A percentile compares a stretch with the other conserved stretches of the same genome.
phyloP scores from a whole-genome alignment of 2,329 filamentous ascomycete species.

The Exophiala phaeomuriformis region DNA sequence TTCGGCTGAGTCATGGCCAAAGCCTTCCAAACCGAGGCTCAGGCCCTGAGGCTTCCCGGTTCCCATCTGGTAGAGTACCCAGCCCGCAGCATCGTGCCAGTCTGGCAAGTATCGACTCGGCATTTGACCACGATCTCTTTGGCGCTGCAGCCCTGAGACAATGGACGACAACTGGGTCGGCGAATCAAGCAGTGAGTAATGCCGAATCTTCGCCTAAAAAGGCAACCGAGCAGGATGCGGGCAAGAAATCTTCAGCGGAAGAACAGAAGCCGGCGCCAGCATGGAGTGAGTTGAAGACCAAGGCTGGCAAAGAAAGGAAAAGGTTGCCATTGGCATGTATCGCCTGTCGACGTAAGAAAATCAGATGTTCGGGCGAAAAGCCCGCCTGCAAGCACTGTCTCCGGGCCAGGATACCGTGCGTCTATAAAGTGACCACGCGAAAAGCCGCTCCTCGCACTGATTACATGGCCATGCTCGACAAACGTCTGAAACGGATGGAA shows the following conservation, averaged over 20 bases:
- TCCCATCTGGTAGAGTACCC: conserved; percentile 12
- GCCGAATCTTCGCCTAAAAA: conserved; percentile 17
- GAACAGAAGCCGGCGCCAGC: conserved; percentile 55
- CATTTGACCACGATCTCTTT: conserved; percentile 21
- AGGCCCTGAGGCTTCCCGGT: conserved; percentile 1
- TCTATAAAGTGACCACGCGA: conserved; percentile 92
- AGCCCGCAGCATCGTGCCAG: conserved; percentile 23
- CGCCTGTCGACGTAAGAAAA: conserved; percentile 93
- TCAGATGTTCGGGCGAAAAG: conserved; percentile 94
- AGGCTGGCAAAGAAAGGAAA: conserved; percentile 93
- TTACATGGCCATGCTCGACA: conserved; percentile 99
- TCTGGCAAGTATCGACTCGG: conserved; percentile 24
- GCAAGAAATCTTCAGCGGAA: conserved; percentile 42
- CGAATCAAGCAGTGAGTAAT: conserved; percentile 19
- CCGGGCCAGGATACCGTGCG: conserved; percentile 84
- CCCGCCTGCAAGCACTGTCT: conserved; percentile 95
- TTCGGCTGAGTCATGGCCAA: conserved; percentile 18
- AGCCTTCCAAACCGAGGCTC: conserved; percentile 18
- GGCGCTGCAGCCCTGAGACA: conserved; percentile 18
- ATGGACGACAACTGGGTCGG: conserved; percentile 21
- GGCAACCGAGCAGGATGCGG: conserved; percentile 10
- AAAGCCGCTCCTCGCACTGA: conserved; percentile 93
- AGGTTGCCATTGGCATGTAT: conserved; percentile 89
- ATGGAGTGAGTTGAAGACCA: conserved; percentile 80
- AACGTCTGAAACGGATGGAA: conserved; percentile 92